These are phyloP conservation scores for Citrus inodora DNA, from an alignment of 345 rosid genomes.

Conservation along the genomic window DNA sequence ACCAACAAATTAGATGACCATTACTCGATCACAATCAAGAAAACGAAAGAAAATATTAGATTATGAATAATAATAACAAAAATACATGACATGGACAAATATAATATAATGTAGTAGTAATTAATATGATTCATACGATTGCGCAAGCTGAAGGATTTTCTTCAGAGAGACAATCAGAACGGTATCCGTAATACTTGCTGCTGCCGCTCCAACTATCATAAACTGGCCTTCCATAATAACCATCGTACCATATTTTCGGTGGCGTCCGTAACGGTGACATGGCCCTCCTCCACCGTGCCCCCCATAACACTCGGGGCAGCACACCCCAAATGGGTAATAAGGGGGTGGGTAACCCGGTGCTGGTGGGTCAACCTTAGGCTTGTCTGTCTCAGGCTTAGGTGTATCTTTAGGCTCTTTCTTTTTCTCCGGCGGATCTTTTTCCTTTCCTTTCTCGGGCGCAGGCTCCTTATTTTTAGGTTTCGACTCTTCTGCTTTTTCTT, in stretches of 20 bases:
- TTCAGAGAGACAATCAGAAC: conserved; percentile 43
- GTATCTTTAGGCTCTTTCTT: background rate
- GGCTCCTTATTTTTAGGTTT: conserved; percentile 10
- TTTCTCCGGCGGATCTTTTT: conserved; percentile 15
- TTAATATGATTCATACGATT: conserved; percentile 36
- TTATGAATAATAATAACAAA: background rate
- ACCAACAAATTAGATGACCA: too few relatives aligned
- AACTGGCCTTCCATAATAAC: conserved; percentile 46
- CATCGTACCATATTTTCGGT: conserved; percentile 11
- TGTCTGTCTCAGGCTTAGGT: background rate
- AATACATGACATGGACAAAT: background rate
- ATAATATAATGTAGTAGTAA: background rate
- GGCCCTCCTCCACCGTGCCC: conserved; percentile 26
- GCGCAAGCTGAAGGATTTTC: conserved; percentile 51
- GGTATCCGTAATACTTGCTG: conserved; percentile 1
- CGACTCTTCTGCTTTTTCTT: conserved; percentile 19
- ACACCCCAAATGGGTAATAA: conserved; percentile 7
- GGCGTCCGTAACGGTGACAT: background rate
- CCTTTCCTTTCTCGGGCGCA: background rate
- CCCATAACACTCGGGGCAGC: conserved; percentile 23
- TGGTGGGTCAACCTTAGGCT: background rate
- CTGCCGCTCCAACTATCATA: conserved; percentile 54
- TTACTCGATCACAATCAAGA: background rate
- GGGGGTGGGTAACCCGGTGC: conserved; percentile 18
- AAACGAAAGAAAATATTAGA: background rate